A percentile compares a stretch with the other conserved stretches of the same genome.
phyloP scores from a whole-genome alignment of 2,329 filamentous ascomycete genomes.

The Tolypocladium ovalisporum region DNA sequence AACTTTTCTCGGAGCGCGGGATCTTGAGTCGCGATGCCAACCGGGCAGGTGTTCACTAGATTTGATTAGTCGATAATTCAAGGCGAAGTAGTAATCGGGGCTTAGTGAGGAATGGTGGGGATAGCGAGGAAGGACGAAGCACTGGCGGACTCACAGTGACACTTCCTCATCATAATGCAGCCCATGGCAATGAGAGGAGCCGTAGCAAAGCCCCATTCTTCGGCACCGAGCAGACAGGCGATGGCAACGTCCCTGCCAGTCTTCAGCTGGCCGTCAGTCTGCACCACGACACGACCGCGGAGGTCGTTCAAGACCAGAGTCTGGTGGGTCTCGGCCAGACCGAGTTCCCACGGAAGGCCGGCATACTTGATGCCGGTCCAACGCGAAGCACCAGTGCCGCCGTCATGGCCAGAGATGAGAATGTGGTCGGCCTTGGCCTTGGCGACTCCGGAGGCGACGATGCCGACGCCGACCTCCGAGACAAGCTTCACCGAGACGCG shows the following conservation, averaged over 20 bases:
- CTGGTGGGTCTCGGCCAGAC: slow-evolving; percentile 94
- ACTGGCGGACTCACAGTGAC: slow-evolving; percentile 25
- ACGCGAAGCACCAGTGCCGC: slow-evolving; percentile 89
- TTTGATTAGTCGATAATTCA: background rate
- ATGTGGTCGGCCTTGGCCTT: slow-evolving; percentile 98
- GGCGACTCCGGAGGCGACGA: slow-evolving; percentile 92
- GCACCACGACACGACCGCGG: slow-evolving; percentile 87
- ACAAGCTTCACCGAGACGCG: slow-evolving; percentile 95
- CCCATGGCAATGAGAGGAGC: slow-evolving; percentile 94
- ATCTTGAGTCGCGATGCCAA: slow-evolving; percentile 92
- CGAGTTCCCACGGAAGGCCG: slow-evolving; percentile 91
- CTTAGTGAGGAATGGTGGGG: background rate
- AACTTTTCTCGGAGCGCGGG: slow-evolving; percentile 94
- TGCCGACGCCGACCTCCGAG: slow-evolving; percentile 93
- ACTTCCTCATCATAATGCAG: slow-evolving; percentile 89
- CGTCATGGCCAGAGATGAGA: slow-evolving; percentile 90
- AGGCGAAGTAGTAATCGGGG: background rate
- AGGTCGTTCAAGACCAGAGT: slow-evolving; percentile 93
- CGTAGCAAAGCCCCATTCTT: slow-evolving; percentile 95
- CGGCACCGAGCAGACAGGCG: slow-evolving; percentile 89
- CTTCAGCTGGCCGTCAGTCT: slow-evolving; percentile 89
- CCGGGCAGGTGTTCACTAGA: slow-evolving; percentile 66
- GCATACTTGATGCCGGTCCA: slow-evolving; percentile 99
- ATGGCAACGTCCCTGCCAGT: slow-evolving; percentile 92
- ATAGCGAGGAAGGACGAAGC: background rate